Conservation (phyloP, 2,329 filamentous ascomycete species). For the Penicillium sp. region DNA sequence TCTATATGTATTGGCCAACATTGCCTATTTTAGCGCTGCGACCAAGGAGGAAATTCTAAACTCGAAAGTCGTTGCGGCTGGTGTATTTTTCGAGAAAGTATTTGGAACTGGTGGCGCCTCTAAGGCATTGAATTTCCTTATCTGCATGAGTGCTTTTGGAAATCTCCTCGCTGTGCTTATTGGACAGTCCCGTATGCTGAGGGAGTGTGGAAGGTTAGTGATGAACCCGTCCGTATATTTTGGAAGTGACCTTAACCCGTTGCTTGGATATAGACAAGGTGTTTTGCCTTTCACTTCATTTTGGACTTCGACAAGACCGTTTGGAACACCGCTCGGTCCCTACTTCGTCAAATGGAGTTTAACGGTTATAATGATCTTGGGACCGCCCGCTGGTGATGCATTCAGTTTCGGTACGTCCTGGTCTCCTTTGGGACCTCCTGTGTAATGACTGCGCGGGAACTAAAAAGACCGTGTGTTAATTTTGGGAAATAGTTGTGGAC, state of each 20-base stretch:
- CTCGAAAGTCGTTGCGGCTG: conserved; percentile 55
- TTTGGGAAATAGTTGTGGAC: not conserved
- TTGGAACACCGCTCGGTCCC: conserved; percentile 61
- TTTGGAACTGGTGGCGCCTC: conserved; percentile 53
- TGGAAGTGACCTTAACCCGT: not conserved
- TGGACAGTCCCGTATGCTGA: conserved; percentile 55
- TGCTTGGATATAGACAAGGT: conserved; percentile 47
- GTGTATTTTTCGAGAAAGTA: conserved; percentile 58
- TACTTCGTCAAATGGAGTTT: conserved; percentile 58
- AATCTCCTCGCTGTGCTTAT: conserved; percentile 58
- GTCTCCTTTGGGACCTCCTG: too few species aligned
- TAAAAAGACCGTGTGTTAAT: not conserved
- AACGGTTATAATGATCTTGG: conserved; percentile 60
- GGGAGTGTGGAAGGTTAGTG: conserved; percentile 56
- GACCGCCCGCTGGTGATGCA: conserved; percentile 61
- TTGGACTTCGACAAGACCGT: conserved; percentile 63
- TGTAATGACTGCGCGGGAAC: too few species aligned
- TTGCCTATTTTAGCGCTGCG: conserved; percentile 61
- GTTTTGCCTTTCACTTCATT: conserved; percentile 60
- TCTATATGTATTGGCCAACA: conserved; percentile 59
- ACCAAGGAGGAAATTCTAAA: conserved; percentile 54
- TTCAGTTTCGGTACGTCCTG: conserved; percentile 56
- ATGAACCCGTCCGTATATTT: not conserved
- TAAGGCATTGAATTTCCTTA: conserved; percentile 56
- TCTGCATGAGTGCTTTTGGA: conserved; percentile 58